These are phyloP conservation scores for Coemansia sp. DNA, from an alignment of 192 early-diverging fungal genomes.

Conservation along the genomic window DNA sequence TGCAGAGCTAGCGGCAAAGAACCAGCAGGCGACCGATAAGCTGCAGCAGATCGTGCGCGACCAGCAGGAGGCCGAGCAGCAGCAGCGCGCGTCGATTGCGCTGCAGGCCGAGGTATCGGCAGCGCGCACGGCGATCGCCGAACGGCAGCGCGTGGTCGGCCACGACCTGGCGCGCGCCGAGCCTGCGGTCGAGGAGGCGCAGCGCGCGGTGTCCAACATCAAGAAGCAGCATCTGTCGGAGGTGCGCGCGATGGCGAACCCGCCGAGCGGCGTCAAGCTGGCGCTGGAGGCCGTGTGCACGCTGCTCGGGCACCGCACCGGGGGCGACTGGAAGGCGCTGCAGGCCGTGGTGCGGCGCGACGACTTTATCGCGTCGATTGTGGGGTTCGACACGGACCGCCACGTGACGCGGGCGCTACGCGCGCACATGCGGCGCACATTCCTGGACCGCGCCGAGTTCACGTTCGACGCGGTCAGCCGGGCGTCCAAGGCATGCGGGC, in stretches of 20 bases:
- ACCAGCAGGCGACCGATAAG: slow-evolving; percentile 91
- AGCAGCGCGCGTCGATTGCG: slow-evolving; percentile 79
- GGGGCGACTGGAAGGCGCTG: slow-evolving; percentile 91
- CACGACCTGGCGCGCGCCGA: slow-evolving; percentile 94
- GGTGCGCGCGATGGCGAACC: slow-evolving; percentile 96
- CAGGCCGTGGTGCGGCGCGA: slow-evolving; percentile 90
- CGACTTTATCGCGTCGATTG: slow-evolving; percentile 97
- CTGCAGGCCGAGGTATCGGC: slow-evolving; percentile 75
- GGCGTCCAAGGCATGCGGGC: slow-evolving; percentile 98
- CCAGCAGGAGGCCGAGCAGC: slow-evolving; percentile 92
- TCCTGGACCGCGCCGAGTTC: slow-evolving; percentile 82
- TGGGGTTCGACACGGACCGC: slow-evolving; percentile 91
- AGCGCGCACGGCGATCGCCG: slow-evolving; percentile 77
- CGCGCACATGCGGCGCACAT: slow-evolving; percentile 79
- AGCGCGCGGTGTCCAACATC: slow-evolving; percentile 91
- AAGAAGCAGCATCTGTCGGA: slow-evolving; percentile 97
- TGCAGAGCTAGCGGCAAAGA: slow-evolving; percentile 85
- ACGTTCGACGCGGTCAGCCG: slow-evolving; percentile 97
- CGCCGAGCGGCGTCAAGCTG: slow-evolving; percentile 93
- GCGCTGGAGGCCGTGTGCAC: slow-evolving; percentile 98
- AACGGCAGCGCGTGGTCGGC: slow-evolving; percentile 79
- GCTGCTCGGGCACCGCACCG: slow-evolving; percentile 85
- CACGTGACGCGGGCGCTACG: slow-evolving; percentile 78
- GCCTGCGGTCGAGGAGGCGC: slow-evolving; percentile 95
- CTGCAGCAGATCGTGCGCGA: slow-evolving; percentile 94